phyloP scores from a whole-genome alignment of 2,329 filamentous ascomycete species.

The Hypoxylon sp. region DNA sequence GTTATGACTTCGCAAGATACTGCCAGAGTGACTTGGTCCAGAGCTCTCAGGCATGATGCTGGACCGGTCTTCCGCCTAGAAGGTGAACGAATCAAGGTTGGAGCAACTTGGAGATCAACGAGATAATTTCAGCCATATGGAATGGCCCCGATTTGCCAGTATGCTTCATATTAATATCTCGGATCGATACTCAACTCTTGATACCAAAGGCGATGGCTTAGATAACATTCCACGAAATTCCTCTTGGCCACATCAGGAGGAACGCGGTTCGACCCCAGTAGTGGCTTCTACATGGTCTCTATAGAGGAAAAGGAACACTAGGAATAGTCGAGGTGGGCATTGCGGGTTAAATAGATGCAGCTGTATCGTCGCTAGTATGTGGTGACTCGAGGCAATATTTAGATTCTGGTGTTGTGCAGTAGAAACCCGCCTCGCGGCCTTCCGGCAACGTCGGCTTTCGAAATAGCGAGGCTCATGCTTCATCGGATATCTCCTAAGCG shows the following conservation, averaged over 20 bases:
- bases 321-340: background rate
- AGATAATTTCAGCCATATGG: background rate
- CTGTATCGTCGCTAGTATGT: background rate
- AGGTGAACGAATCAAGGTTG: background rate
- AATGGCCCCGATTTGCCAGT: background rate
- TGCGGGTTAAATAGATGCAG: slow-evolving; percentile 9
- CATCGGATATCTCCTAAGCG: slow-evolving; percentile 19
- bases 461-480: slow-evolving; percentile 10
- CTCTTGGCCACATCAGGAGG: background rate
- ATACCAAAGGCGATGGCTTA: no score
- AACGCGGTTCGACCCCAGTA: background rate
- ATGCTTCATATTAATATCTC: background rate
- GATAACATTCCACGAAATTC: slow-evolving; percentile 4
- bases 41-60: background rate
- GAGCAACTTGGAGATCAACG: background rate
- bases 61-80: background rate
- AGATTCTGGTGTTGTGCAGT: slow-evolving; percentile 10
- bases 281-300: background rate
- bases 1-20: slow-evolving; percentile 18
- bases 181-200: background rate
- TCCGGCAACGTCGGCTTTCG: slow-evolving; percentile 33
- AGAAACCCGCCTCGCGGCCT: slow-evolving; percentile 15
- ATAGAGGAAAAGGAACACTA: slow-evolving; percentile 1
- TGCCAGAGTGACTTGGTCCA: slow-evolving; percentile 14
- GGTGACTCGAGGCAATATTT: background rate